These are phyloP conservation scores for Rhodotorula kratochvilovae DNA, from an alignment of 768 basidiomycete genomes.

Conservation along the genomic window DNA sequence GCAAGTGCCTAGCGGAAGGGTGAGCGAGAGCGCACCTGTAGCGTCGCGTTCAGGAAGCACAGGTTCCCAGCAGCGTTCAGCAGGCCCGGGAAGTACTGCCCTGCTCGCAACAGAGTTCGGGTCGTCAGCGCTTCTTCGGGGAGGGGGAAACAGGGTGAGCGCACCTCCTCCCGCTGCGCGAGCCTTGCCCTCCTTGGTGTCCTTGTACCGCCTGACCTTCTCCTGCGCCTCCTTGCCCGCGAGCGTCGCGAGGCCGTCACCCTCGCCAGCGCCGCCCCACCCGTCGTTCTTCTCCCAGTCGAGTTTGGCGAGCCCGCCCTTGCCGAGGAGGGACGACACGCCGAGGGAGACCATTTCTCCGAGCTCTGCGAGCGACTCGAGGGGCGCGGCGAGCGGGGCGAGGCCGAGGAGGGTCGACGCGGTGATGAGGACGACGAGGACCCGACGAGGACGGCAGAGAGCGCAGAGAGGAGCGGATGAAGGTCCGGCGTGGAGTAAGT, in stretches of 20 bases:
- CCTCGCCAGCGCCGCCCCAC: neutral
- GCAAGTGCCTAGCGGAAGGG: too few relatives aligned
- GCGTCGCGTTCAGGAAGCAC: constrained; percentile 94
- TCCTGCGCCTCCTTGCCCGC: neutral
- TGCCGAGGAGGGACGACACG: constrained; percentile 10
- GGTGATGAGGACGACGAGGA: neutral
- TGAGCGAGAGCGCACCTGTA: constrained; percentile 57
- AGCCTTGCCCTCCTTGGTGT: neutral
- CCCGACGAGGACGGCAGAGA: neutral
- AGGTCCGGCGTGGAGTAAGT: constrained; percentile 13
- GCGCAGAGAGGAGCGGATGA: constrained; percentile 11
- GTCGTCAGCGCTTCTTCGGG: neutral
- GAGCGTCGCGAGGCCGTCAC: neutral
- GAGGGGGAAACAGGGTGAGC: neutral
- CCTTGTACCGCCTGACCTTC: constrained; percentile 17
- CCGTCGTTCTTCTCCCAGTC: neutral
- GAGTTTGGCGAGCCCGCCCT: neutral
- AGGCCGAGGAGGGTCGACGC: neutral
- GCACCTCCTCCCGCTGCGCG: neutral
- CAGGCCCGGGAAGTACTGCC: constrained; percentile 67
- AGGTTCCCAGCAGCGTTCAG: constrained; percentile 94
- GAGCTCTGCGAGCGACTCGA: neutral
- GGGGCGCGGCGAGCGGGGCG: neutral
- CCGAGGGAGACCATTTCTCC: constrained; percentile 4
- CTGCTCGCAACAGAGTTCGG: neutral